Evolutionary conservation across 257 asterid genomes (phyloP).

Genomic region (Solanum stenotomum): DNA sequence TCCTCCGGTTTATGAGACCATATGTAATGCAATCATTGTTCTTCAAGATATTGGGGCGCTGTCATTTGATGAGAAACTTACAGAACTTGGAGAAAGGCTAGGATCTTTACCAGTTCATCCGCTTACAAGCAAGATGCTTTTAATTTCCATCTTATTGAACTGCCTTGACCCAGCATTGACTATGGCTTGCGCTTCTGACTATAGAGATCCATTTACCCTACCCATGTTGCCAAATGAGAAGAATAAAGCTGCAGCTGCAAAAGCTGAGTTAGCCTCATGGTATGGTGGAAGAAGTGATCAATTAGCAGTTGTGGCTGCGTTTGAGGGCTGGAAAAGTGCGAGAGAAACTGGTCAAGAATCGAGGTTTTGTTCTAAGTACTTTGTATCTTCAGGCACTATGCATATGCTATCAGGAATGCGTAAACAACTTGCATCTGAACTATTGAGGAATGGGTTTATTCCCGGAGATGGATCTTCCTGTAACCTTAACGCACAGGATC

Average conservation of each 20-base stretch:
- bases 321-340: slow-evolving; percentile 74
- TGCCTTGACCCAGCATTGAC: slow-evolving; percentile 94
- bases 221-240: slow-evolving; percentile 61
- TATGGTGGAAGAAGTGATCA: slow-evolving; percentile 85
- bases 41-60: slow-evolving; percentile 91
- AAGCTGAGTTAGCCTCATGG: slow-evolving; percentile 58
- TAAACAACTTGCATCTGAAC: slow-evolving; percentile 54
- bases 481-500: slow-evolving; percentile 62
- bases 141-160: slow-evolving; percentile 60
- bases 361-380: slow-evolving; percentile 59
- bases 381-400: slow-evolving; percentile 57
- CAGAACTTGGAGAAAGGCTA: slow-evolving; percentile 75
- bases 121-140: slow-evolving; percentile 87
- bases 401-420: slow-evolving; percentile 63
- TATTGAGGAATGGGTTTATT: slow-evolving; percentile 48
- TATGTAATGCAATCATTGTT: slow-evolving; percentile 56
- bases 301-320: slow-evolving; percentile 80
- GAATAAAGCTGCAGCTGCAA: slow-evolving; percentile 63
- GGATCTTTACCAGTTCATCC: slow-evolving; percentile 95
- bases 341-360: slow-evolving; percentile 46
- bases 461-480: slow-evolving; percentile 40
- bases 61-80: slow-evolving; percentile 64
- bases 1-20: slow-evolving; percentile 80
- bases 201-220: slow-evolving; percentile 64
- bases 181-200: slow-evolving; percentile 77